These are phyloP conservation scores for Tolypocladium inflatum DNA, from an alignment of 2,329 filamentous ascomycete genomes.

Conservation along the genomic window DNA sequence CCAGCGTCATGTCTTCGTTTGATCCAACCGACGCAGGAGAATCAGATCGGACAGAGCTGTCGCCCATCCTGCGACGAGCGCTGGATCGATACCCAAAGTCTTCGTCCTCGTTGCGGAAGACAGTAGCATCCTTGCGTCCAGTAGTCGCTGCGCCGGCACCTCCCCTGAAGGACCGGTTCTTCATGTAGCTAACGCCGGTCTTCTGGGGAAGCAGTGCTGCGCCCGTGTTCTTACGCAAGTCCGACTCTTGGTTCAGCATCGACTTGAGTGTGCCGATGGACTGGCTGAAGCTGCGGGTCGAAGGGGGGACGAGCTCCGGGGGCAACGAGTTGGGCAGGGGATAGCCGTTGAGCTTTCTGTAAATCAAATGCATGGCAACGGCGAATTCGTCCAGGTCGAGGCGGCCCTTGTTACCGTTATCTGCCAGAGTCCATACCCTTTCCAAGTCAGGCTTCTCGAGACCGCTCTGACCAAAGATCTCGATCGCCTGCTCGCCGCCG, in stretches of 20 bases:
- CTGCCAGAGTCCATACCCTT: slow-evolving; percentile 87
- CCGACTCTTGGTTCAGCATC: slow-evolving; percentile 80
- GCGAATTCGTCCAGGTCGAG: slow-evolving; percentile 96
- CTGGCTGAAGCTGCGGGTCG: slow-evolving; percentile 84
- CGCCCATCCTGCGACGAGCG: slow-evolving; percentile 75
- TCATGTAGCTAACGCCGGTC: slow-evolving; percentile 96
- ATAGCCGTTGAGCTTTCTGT: slow-evolving; percentile 92
- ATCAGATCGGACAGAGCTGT: slow-evolving; percentile 72
- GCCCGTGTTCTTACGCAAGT: slow-evolving; percentile 78
- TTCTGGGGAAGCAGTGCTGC: slow-evolving; percentile 87
- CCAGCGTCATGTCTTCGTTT: slow-evolving; percentile 73
- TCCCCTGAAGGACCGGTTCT: slow-evolving; percentile 82
- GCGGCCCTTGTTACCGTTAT: slow-evolving; percentile 87
- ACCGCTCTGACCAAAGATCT: slow-evolving; percentile 95
- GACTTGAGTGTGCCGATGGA: slow-evolving; percentile 91
- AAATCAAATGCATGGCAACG: slow-evolving; percentile 98
- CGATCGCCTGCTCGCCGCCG: slow-evolving; percentile 83
- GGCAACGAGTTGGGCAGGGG: slow-evolving; percentile 81
- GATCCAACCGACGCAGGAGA: slow-evolving; percentile 60
- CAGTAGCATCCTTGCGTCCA: slow-evolving; percentile 84
- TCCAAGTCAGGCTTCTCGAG: slow-evolving; percentile 85
- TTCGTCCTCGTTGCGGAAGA: slow-evolving; percentile 95
- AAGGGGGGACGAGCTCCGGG: slow-evolving; percentile 87
- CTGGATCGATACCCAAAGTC: slow-evolving; percentile 89
- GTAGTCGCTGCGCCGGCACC: slow-evolving; percentile 44